These are phyloP conservation scores for Biscogniauxia sp. DNA, from an alignment of 2,329 filamentous ascomycete genomes.

Conservation along the genomic window DNA sequence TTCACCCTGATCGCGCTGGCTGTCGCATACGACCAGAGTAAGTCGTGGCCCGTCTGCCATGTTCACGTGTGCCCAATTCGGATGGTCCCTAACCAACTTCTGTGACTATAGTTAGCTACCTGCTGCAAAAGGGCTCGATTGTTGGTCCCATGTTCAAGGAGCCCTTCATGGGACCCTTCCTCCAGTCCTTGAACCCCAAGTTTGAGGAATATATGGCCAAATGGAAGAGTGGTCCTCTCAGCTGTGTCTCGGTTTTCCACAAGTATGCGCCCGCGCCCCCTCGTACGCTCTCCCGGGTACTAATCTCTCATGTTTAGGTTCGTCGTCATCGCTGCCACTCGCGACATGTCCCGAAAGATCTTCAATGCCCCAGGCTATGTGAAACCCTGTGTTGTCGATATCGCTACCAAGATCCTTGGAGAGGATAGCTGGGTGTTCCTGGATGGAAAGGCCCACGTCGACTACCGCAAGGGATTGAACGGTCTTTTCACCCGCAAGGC, in stretches of 20 bases:
- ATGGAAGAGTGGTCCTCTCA: conserved; percentile 87
- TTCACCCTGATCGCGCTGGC: conserved; percentile 68
- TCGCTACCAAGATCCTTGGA: conserved; percentile 88
- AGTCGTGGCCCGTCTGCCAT: conserved; percentile 34
- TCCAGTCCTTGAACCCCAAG: conserved; percentile 87
- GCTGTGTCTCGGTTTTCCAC: conserved; percentile 98
- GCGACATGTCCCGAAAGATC: conserved; percentile 93
- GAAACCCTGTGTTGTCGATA: conserved; percentile 95
- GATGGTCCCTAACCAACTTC: conserved; percentile 14
- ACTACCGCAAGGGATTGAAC: conserved; percentile 96
- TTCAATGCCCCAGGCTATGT: conserved; percentile 91
- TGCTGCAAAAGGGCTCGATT: conserved; percentile 72
- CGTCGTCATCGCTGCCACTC: conserved; percentile 91
- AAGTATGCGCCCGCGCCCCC: conserved; percentile 60
- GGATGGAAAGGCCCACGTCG: conserved; percentile 90
- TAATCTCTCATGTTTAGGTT: conserved; percentile 57
- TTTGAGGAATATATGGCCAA: conserved; percentile 90
- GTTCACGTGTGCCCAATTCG: conserved; percentile 1
- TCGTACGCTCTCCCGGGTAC: not conserved
- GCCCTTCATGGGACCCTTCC: conserved; percentile 92
- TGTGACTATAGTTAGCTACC: conserved; percentile 63
- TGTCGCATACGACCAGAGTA: conserved; percentile 88
- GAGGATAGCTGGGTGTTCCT: conserved; percentile 96
- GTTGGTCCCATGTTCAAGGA: conserved; percentile 72
- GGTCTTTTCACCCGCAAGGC: conserved; percentile 90